Conservation (phyloP, 805 yeast genomes). For the Sugiyamaella americana region DNA sequence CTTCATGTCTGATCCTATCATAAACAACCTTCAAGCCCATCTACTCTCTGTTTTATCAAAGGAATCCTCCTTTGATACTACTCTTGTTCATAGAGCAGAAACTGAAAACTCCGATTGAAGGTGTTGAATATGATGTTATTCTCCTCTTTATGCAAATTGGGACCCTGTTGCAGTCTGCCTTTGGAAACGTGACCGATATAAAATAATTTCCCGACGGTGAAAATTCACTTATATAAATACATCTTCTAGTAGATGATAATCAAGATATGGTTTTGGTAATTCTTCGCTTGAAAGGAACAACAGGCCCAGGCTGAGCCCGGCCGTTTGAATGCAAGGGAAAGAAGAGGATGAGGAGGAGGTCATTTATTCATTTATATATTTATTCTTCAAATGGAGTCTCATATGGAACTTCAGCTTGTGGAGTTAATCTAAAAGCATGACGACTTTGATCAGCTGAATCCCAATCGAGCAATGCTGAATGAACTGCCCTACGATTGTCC, state of each 20-base stretch:
- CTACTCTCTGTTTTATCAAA: not conserved
- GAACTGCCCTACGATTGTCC: slow-evolving; percentile 70
- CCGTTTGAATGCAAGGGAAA: no score
- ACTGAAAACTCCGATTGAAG: slow-evolving; percentile 1
- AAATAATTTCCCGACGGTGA: no score
- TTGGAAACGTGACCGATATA: no score
- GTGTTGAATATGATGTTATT: slow-evolving; percentile 10
- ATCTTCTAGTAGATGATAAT: no score
- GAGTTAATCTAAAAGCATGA: slow-evolving; percentile 72
- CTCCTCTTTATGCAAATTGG: no score
- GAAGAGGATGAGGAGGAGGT: no score
- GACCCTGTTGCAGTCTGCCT: no score
- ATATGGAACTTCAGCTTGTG: slow-evolving; percentile 56
- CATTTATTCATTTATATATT: no score
- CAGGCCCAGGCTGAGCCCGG: no score
- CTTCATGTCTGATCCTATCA: not conserved
- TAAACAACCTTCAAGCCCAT: not conserved
- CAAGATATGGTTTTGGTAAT: no score
- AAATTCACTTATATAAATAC: no score
- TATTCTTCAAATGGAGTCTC: slow-evolving; percentile 3
- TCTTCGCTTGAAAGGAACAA: no score
- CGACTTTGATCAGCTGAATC: slow-evolving; percentile 37
- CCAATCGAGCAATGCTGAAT: slow-evolving; percentile 69
- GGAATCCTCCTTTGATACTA: slow-evolving; percentile 1
- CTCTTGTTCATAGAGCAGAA: slow-evolving; percentile 4